Base-by-base conservation (phyloP, 2,329 filamentous ascomycete species). In the Zymoseptoria ardabiliae region DNA sequence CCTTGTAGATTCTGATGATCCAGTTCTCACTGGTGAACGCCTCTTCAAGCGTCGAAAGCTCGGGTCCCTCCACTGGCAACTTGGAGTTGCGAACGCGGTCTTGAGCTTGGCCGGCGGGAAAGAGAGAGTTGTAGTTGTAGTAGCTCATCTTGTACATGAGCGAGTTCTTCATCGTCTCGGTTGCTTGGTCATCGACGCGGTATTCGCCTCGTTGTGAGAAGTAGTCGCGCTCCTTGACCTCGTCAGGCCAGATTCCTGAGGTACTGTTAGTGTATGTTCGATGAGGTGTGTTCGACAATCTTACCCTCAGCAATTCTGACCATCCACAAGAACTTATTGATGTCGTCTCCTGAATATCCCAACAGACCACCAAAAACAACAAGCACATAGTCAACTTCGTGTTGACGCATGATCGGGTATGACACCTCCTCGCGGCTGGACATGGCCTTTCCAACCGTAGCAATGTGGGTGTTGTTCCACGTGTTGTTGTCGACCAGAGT, bases 61-160 rank as follows among this genome's bases (percentile, higher is more conserved):
- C 84, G 8, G 94, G 94, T 1, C 90, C 88, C 66, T 91, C 82
- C 11, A 90, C 85, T n/a, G 94, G 95, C 55, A 97, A 79, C 61
- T 84, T 85, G 45, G 84, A 83, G 65, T 87, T 86, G 72, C 94
- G 91, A 65, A 99, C 94, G 68, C 94, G 88, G 74, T 99, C 94
- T 68, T 86, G 80, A 41, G 90, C 92, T 77, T 97, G 91, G 63
- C 94, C 94, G 2, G 88, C 82, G 51, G 92, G 93, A 84, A 97
- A 99, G 63, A 99, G 85, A 53, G 83, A 79, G 76, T 93, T 85
- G 81, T 90, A 99, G 82, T 97, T 97, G 85, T 99, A 90, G 83
- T 99, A 99, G 21, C 91, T 97, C 92, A 99, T 97, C 84, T 99
- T 99, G 85, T 99, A 99, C 93, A 97, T 97, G 82, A 99, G 84